Evolutionary conservation across 495 filamentous ascomycete species (phyloP), one percentile per base, ranked within the genome.

Genomic region (Usnea hakonensis): DNA sequence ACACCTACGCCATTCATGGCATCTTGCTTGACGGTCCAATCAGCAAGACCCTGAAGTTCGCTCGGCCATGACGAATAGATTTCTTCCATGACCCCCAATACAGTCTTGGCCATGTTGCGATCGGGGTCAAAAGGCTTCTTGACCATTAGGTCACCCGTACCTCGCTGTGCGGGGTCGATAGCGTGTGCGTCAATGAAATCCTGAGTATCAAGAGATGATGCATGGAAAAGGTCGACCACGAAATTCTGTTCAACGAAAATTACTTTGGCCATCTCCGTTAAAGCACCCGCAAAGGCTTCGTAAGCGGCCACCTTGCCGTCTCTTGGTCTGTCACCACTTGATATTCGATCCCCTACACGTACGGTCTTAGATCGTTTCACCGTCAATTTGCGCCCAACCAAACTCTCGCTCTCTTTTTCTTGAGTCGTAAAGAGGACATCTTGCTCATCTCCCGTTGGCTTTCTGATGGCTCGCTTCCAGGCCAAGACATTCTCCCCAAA

Each of bases 201-300:
- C 17, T 80, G 74, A 17, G 80, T 85, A 58, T 87, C 83, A 16
- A 90, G 77, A 19, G 90, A 94, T 38, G 85, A 87, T 11, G 94
- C 81, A 60, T 96, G 91, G 78, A 97, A 97, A 74, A 96, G 94
- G 59, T 94, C 89, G 28, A 95, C 85, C 33, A 96, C 77, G 68
- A 97, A 97, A 69, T 96, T 96, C 72, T 97, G 93, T 75, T 97
- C 93, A 64, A 88, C 88, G 55, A 87, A 86, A 43, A 96, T 84
- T 62, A 94, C 81, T 26, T 84, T 86, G 52, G 90, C 73, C 60
- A 89, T 83, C 72, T 96, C 90, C 55, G 88, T 85, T 48, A 97
- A 76, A 19, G 86, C 82, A 38, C 87, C 87, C 3, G 85, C 79
- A 74, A 96, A 96, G n/a, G 85, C 87, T 75, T 96, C 93, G 63